phyloP scores from a whole-genome alignment of 1,284 basidiomycete genomes.

The Ustanciosporium gigantosporum region DNA sequence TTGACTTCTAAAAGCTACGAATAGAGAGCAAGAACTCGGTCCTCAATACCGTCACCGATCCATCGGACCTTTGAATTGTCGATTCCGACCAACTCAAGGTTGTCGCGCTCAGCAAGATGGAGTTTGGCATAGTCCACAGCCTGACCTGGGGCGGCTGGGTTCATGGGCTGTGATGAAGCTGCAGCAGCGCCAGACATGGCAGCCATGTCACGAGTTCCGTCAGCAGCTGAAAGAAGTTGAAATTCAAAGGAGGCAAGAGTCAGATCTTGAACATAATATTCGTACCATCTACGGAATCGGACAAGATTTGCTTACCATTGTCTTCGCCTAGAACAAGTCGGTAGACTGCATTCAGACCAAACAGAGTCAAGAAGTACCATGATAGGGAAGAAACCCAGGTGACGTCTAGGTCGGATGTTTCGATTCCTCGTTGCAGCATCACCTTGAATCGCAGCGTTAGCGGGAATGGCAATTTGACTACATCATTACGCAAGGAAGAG shows the following conservation, averaged over 20 bases:
- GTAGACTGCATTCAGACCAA: conserved; percentile 94
- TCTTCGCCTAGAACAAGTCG: conserved; percentile 87
- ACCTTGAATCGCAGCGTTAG: conserved; percentile 95
- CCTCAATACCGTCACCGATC: conserved; percentile 59
- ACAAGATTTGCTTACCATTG: conserved; percentile 70
- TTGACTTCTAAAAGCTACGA: too few relatives aligned
- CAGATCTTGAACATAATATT: background rate
- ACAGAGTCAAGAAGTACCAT: conserved; percentile 99
- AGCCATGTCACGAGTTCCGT: conserved; percentile 60
- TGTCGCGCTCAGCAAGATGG: conserved; percentile 89
- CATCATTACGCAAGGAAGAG: background rate
- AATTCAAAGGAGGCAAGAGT: background rate
- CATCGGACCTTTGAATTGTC: conserved; percentile 40
- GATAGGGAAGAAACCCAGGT: conserved; percentile 97
- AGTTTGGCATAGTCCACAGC: conserved; percentile 82
- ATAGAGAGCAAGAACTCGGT: conserved; percentile 54
- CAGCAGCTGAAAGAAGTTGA: conserved; percentile 42
- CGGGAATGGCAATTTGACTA: conserved; percentile 90
- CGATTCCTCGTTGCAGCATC: conserved; percentile 96
- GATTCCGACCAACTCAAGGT: conserved; percentile 81
- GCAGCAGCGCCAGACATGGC: conserved; percentile 45
- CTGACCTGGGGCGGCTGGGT: conserved; percentile 39
- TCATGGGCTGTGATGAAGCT: conserved; percentile 28
- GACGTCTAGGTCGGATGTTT: conserved; percentile 95
- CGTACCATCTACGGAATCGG: background rate